Evolutionary conservation across 331 rosid genomes (phyloP), one percentile per base, ranked within the genome.

Genomic region (Erythrophleum ivorense): DNA sequence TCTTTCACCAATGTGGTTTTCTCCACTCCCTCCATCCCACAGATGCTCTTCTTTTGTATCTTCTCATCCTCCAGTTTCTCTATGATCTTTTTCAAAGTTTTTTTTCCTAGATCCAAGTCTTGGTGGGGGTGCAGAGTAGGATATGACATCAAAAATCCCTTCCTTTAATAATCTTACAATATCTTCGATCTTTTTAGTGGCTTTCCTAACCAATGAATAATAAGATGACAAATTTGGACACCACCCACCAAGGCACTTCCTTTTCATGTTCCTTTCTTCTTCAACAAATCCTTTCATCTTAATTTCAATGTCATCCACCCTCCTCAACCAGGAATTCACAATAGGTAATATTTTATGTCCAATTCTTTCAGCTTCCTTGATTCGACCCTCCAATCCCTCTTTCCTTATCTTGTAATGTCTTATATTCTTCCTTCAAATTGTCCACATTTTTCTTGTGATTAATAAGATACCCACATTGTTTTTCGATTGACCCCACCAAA

Each of bases 201-300:
- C 82, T 15, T 9, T 78, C 76, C 5, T 79, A 7, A 70, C 55
- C 16, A 55, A 9, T 10, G 82, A 78, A 55, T 68, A 68, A 9
- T 55, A 68, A 13, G 57, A 3, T 0, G 14, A 38, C 53, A 66
- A 33, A 60, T 60, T n/a, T 4, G 72, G 18, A 63, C 80, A 76
- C 80, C 72, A 29, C 14, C 80, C 80, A 6, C 24, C 38, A 2
- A 50, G 49, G 10, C 70, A 16, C 34, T 0, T 53, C 18, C 3
- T 41, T 2, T 21, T 11, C 18, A 1, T 45, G 15, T 10, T 12
- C 0, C 1, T 19, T 60, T 75, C 57, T 38, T 68, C 70, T 16
- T 6, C 57, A 4, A 0, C 3, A 19, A 76, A 46, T 15, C 2
- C 4, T 11, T 6, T 4, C 0, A 77, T 0, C 24, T 9, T 12